These are phyloP conservation scores for Phytopythium ostracodes DNA, from an alignment of 352 stramenopile genomes.

Conservation along the genomic window DNA sequence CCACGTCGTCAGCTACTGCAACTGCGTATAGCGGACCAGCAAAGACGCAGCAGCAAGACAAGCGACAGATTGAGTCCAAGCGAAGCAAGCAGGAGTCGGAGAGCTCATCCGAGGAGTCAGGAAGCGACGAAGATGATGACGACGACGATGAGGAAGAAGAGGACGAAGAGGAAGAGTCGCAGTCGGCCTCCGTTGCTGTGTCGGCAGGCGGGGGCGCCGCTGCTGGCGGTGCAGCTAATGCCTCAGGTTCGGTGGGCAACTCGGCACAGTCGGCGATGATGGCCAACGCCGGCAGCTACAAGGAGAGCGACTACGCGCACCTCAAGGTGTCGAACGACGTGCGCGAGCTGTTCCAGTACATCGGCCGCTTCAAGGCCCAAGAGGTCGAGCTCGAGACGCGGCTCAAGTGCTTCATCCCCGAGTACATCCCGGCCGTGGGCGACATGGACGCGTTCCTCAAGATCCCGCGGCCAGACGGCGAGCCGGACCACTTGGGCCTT, in stretches of 20 bases:
- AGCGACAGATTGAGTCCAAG: constrained; percentile 45
- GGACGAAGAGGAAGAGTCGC: constrained; percentile 27
- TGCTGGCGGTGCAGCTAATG: constrained; percentile 8
- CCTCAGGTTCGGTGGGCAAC: constrained; percentile 10
- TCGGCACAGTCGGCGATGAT: constrained; percentile 54
- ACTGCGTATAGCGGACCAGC: constrained; percentile 16
- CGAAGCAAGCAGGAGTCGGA: constrained; percentile 46
- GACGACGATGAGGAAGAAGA: constrained; percentile 63
- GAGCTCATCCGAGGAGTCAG: constrained; percentile 67
- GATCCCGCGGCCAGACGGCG: constrained; percentile 90
- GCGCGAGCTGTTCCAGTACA: constrained; percentile 92
- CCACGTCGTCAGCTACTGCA: constrained; percentile 10
- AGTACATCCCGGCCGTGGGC: constrained; percentile 95
- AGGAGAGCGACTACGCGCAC: constrained; percentile 84
- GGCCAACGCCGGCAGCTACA: constrained; percentile 74
- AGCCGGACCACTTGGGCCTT: constrained; percentile 88
- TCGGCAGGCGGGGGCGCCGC: constrained; percentile 2
- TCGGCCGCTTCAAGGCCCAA: constrained; percentile 93
- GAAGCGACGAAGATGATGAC: constrained; percentile 61
- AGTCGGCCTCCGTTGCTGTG: not conserved
- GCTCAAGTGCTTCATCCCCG: constrained; percentile 96
- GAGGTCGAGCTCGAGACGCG: constrained; percentile 94
- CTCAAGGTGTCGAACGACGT: constrained; percentile 90
- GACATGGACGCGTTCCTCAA: constrained; percentile 97
- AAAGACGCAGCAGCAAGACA: constrained; percentile 18